phyloP scores from a whole-genome alignment of 2,329 filamentous ascomycete species.

The Fusarium virguliforme region DNA sequence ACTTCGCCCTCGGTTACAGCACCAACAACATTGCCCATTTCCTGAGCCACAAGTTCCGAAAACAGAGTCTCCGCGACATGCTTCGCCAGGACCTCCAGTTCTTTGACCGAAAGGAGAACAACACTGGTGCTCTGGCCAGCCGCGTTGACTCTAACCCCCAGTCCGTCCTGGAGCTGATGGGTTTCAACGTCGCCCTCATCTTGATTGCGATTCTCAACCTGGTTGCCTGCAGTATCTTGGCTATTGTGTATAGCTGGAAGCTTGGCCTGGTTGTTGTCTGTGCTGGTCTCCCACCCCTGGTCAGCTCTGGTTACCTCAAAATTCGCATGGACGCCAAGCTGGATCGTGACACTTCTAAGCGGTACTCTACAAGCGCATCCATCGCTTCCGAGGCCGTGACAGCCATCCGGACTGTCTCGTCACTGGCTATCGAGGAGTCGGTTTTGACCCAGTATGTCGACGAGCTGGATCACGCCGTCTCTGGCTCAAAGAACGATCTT shows the following conservation, averaged over 20 bases:
- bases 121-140: constrained; percentile 57
- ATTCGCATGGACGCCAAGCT: constrained; percentile 60
- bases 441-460: constrained; percentile 53
- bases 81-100: constrained; percentile 61
- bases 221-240: constrained; percentile 59
- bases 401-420: constrained; percentile 61
- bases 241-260: constrained; percentile 64
- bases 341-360: constrained; percentile 57
- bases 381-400: constrained; percentile 63
- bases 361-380: constrained; percentile 57
- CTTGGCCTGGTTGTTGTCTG: constrained; percentile 66
- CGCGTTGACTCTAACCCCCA: constrained; percentile 58
- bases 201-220: constrained; percentile 59
- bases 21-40: constrained; percentile 55
- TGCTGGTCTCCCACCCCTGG: constrained; percentile 58
- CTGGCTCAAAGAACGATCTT: constrained; percentile 53
- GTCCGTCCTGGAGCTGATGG: constrained; percentile 61
- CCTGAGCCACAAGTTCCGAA: constrained; percentile 48
- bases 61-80: constrained; percentile 52
- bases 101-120: constrained; percentile 61
- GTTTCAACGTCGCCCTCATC: constrained; percentile 60
- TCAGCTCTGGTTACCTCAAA: constrained; percentile 58
- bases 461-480: constrained; percentile 53
- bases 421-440: constrained; percentile 59
- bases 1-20: constrained; percentile 58